phyloP scores from a whole-genome alignment of 1,284 basidiomycete species.

The Porodaedalea pini region DNA sequence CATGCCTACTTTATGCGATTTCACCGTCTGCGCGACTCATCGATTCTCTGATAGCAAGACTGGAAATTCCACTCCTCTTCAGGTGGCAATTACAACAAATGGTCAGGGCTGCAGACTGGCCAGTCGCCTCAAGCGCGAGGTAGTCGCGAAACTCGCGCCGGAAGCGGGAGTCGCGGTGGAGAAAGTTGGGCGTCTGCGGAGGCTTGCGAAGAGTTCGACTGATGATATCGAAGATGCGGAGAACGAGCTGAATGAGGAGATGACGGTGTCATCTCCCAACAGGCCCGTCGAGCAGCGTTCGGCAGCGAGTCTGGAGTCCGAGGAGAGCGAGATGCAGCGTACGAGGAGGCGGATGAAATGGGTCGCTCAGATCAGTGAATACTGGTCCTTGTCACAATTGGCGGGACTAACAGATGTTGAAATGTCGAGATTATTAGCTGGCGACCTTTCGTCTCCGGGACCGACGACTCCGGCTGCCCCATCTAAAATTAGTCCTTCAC shows the following conservation, averaged over 20 bases:
- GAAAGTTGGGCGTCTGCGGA: constrained; percentile 71
- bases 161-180: constrained; percentile 78
- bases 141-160: constrained; percentile 72
- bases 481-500: neutral
- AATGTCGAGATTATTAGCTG: constrained; percentile 62
- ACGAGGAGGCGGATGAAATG: constrained; percentile 73
- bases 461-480: constrained; percentile 24
- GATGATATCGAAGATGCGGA: constrained; percentile 34
- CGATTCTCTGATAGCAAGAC: constrained; percentile 62
- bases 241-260: constrained; percentile 51
- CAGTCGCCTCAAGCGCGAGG: constrained; percentile 76
- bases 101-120: constrained; percentile 88
- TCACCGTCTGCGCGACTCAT: constrained; percentile 84
- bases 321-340: constrained; percentile 50
- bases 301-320: constrained; percentile 14
- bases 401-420: constrained; percentile 66
- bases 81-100: constrained; percentile 89
- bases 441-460: constrained; percentile 31
- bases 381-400: constrained; percentile 84
- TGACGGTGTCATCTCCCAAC: constrained; percentile 66
- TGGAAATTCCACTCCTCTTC: constrained; percentile 57
- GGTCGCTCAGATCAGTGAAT: constrained; percentile 91
- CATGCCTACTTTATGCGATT: constrained; percentile 84
- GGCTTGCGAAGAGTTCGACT: constrained; percentile 48
- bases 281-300: constrained; percentile 67